Base-by-base conservation (phyloP, 2,329 filamentous ascomycete genomes). In the Xylaria multiplex region DNA sequence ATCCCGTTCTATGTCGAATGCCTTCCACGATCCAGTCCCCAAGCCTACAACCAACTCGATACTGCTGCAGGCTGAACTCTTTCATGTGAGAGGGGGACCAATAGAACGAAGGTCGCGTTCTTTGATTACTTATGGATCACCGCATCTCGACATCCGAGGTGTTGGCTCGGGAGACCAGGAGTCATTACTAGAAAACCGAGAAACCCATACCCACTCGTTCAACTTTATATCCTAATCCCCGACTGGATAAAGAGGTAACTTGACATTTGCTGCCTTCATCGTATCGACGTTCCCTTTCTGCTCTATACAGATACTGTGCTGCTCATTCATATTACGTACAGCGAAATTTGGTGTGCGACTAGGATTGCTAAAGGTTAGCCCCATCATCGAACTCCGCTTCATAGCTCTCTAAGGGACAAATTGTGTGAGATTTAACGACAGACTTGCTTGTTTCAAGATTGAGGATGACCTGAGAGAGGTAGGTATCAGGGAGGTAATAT, bases 1-100 rank as follows among this genome's bases (percentile, higher is more conserved):
- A 53, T 67, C 55, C 19, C 64, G 58, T 35, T 72, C 73, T 11
- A 72, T 71, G 70, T 72, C 73, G 2, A 58, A 37, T 8, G 60
- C 65, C 16, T 69, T 70, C 48, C 19, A 46, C 13, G 19, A 46
- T 49, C 30, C 45, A n/a, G 22, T 43, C 11, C 43, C 42, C 16
- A 37, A 56, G 45, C 56, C 65, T 50, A 11, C 55, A 42, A 27
- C 19, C 2, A 46, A 69, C 24, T 16, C 59, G 40, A 22, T 19
- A 14, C 56, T 65, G 43, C 32, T 55, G n/a, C 59, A 61, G 5
- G 37, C 59, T 14, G 58, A 52, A 43, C 60, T n/a, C 4, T 16
- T 13, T 32, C 45, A 11, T 52, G 8, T 6, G 14, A 65, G 50
- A 55, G 68, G 68, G 19, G 63, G 55, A n/a, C 67, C 69, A 16